These are phyloP conservation scores for Litsea cubeba DNA, from an alignment of 164 flowering plant genomes.

Conservation along the genomic window DNA sequence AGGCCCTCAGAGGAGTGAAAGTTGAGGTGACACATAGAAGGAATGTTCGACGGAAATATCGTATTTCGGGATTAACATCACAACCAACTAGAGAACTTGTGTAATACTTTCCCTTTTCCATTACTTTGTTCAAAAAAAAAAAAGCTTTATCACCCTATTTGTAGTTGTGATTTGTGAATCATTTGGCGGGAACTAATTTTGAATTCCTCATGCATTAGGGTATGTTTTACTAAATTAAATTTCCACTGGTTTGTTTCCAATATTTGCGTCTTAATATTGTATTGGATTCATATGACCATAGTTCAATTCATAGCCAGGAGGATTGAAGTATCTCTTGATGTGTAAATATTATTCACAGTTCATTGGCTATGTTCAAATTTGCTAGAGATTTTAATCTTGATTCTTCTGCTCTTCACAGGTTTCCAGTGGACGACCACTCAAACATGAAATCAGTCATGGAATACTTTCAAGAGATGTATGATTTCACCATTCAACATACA, in stretches of 20 bases:
- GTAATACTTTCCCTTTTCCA: conserved; percentile 30
- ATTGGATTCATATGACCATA: too few species aligned
- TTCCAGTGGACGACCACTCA: conserved; percentile 56
- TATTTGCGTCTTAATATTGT: background rate
- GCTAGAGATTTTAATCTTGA: background rate
- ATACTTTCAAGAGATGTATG: conserved; percentile 68
- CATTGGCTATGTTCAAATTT: background rate
- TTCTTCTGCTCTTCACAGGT: conserved; percentile 24
- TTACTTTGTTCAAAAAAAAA: background rate
- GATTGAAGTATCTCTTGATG: background rate
- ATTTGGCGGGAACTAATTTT: too few species aligned
- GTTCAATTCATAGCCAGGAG: background rate
- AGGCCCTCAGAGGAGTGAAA: conserved; percentile 74
- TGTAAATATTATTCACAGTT: background rate
- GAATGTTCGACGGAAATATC: conserved; percentile 66
- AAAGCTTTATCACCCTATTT: background rate
- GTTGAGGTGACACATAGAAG: conserved; percentile 84
- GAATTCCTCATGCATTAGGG: background rate
- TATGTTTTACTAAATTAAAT: background rate
- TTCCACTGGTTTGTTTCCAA: background rate
- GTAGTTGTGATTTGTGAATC: background rate
- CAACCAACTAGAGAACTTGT: conserved; percentile 80
- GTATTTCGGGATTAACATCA: conserved; percentile 76
- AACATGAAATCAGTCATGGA: conserved; percentile 67
- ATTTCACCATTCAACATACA: conserved; percentile 54